Conservation (phyloP, 805 yeast species). For the Candida caryicola region DNA sequence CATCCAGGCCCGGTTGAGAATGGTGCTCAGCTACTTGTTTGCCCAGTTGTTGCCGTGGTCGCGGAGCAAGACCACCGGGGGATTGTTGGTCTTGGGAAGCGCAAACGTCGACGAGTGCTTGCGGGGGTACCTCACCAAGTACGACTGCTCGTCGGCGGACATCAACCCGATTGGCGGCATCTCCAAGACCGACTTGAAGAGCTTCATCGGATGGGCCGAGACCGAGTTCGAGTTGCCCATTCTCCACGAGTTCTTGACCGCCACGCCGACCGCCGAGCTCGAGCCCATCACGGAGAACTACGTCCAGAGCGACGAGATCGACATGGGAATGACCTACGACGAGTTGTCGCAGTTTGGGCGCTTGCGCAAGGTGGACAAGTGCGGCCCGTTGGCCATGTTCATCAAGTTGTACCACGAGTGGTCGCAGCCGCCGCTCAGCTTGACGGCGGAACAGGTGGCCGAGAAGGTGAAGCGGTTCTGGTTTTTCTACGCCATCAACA, state of each 20-base stretch:
- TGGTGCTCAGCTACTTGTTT: slow-evolving; percentile 91
- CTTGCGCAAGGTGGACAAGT: slow-evolving; percentile 84
- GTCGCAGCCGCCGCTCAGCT: slow-evolving; percentile 64
- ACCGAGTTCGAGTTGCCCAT: slow-evolving; percentile 71
- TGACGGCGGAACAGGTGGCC: slow-evolving; percentile 82
- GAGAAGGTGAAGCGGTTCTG: slow-evolving; percentile 90
- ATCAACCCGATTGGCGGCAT: slow-evolving; percentile 98
- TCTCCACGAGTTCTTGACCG: slow-evolving; percentile 72
- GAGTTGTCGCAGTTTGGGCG: slow-evolving; percentile 90
- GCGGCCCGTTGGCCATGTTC: slow-evolving; percentile 97
- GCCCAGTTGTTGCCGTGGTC: slow-evolving; percentile 97
- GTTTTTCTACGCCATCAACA: slow-evolving; percentile 89
- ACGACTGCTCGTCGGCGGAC: slow-evolving; percentile 97
- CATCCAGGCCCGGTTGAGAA: slow-evolving; percentile 92
- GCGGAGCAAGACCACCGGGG: slow-evolving; percentile 65
- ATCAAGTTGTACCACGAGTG: slow-evolving; percentile 86
- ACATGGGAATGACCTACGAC: slow-evolving; percentile 98
- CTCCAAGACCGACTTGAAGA: slow-evolving; percentile 87
- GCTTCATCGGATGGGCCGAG: slow-evolving; percentile 79
- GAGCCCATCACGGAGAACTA: slow-evolving; percentile 93
- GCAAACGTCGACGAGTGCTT: slow-evolving; percentile 97
- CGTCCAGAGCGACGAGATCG: slow-evolving; percentile 94
- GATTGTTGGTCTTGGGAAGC: slow-evolving; percentile 86
- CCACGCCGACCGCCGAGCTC: slow-evolving; percentile 96
- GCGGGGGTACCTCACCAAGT: slow-evolving; percentile 93